phyloP scores from a whole-genome alignment of 495 filamentous ascomycete genomes.

The Saxophila tyrrhenica region DNA sequence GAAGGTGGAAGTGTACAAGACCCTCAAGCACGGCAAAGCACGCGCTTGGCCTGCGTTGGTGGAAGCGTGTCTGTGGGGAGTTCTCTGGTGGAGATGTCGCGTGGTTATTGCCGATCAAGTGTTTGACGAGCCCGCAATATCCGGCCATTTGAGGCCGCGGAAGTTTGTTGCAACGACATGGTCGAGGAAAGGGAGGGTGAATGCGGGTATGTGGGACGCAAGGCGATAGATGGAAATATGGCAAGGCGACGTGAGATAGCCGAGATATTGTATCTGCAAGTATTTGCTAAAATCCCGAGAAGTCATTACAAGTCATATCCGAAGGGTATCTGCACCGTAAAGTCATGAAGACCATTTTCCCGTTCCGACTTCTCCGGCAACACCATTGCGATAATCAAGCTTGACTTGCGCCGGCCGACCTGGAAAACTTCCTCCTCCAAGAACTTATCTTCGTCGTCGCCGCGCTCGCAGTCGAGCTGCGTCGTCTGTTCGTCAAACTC shows the following conservation, averaged over 20 bases:
- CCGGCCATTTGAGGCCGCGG: neutral
- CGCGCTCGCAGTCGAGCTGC: slow-evolving; percentile 4
- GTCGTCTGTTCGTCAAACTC: neutral
- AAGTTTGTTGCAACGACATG: too few species aligned
- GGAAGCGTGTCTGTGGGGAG: neutral
- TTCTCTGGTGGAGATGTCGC: too few species aligned
- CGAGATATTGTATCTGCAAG: too few species aligned
- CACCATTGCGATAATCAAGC: neutral
- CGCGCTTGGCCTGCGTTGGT: too few species aligned
- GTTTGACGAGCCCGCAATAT: neutral
- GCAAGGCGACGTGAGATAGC: too few species aligned
- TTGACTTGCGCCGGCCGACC: too few species aligned
- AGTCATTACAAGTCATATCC: neutral
- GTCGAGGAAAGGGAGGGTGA: too few species aligned
- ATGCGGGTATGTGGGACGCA: too few species aligned
- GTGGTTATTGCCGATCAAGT: neutral
- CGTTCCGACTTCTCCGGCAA: too few species aligned
- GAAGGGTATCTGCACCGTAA: neutral
- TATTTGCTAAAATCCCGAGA: too few species aligned
- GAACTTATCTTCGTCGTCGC: slow-evolving; percentile 1
- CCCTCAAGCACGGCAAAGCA: neutral
- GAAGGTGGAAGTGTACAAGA: too few species aligned
- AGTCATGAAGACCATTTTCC: neutral
- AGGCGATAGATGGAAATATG: too few species aligned
- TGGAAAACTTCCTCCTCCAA: neutral